Conservation (phyloP, 1,139 yeast species). For the Pichia sp. region DNA sequence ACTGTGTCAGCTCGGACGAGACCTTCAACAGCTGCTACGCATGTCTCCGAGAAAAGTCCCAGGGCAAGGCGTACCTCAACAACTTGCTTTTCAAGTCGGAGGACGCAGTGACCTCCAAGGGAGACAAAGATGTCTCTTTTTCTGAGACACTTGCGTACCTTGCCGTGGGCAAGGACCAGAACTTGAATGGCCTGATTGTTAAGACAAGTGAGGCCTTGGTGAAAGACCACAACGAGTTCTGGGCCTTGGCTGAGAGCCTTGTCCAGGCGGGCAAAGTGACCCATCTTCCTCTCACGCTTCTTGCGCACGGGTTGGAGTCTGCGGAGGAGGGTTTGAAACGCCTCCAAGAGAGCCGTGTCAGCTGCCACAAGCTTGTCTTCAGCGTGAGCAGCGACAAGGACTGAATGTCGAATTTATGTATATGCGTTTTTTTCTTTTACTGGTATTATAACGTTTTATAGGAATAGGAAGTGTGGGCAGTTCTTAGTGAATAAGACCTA, state of each 20-base stretch:
- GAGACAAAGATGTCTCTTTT: conserved; percentile 25
- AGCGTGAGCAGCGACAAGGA: not conserved
- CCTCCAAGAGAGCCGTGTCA: conserved; percentile 34
- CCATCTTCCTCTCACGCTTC: conserved; percentile 35
- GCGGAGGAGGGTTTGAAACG: conserved; percentile 35
- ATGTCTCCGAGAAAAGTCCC: conserved; percentile 35
- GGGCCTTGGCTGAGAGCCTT: conserved; percentile 15
- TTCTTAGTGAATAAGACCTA: no score
- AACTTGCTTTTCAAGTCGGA: conserved; percentile 33
- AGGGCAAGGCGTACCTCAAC: conserved; percentile 35
- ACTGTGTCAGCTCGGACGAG: conserved; percentile 44
- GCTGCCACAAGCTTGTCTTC: conserved; percentile 34
- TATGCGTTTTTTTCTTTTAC: not conserved
- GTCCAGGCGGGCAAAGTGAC: conserved; percentile 25
- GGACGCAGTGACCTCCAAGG: conserved; percentile 17
- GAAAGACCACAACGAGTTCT: conserved; percentile 19
- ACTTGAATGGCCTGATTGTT: conserved; percentile 24
- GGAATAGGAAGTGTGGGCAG: not conserved
- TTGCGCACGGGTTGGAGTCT: conserved; percentile 35
- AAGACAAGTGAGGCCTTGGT: conserved; percentile 27
- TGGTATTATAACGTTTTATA: not conserved
- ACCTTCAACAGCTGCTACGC: conserved; percentile 45
- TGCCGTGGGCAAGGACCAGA: conserved; percentile 33
- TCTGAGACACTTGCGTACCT: conserved; percentile 38
- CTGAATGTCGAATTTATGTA: no score